Evolutionary conservation across 495 filamentous ascomycete genomes (phyloP), one percentile per base, ranked within the genome.

Genomic region (Evansstolkia leycettana): DNA sequence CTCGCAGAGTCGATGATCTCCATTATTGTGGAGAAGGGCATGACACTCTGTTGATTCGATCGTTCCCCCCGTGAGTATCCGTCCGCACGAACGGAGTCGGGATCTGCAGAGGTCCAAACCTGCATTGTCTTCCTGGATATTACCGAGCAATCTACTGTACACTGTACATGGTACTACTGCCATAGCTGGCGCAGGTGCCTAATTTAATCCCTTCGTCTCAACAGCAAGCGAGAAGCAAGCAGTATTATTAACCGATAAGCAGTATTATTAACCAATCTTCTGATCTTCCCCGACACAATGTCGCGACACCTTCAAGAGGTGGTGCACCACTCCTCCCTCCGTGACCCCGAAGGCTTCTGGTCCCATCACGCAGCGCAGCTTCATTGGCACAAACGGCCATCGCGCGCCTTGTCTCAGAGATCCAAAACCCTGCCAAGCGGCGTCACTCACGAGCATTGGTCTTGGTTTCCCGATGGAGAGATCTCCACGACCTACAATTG

Each of bases 401-500:
- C 63, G 11, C 47, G 48, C 38, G 55, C 61, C 0, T 48, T 73
- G 28, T 40, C 53, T 7, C 64, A 45, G 7, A 50, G 47, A n/a
- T 64, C 54, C 7, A 73, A 72, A 38, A 62, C 52, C 5, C 58
- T 78, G 2, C 39, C 59, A 18, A 66, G 57, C 37, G 72, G 69
- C 5, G 48, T 48, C 31, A 50, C 43, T 18, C 69, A 80, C 43
- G 54, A 61, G 17, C 60, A 79, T 47, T 94, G 85, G 82, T 72
- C 72, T 19, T 95, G 86, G 88, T 95, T 94, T 44, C 76, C 84
- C 0, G 83, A 74, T 37, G 88, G 88, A 31, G 76, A 88, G 59
- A 82, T 95, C 48, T 92, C 83, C 17, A 94, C 87, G 0, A 78
- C 76, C 34, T 94, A 81, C 57, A 95, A 95, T 51, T 90, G 86